Conservation (phyloP, 305 asterid species). For the Petunia hybrid region DNA sequence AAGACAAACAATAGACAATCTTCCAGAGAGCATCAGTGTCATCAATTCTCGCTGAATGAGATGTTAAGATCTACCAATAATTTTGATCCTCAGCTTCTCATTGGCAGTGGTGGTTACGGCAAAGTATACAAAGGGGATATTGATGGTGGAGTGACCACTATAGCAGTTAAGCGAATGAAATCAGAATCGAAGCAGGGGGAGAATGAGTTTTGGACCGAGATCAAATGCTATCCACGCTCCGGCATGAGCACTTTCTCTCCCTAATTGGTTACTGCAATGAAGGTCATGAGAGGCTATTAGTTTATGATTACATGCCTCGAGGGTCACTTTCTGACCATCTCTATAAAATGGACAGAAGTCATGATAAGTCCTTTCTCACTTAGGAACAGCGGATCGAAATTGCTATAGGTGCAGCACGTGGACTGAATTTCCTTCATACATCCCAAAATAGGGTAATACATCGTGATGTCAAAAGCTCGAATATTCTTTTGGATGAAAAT, state of each 20-base stretch:
- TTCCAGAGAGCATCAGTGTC: slow-evolving; percentile 50
- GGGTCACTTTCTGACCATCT: slow-evolving; percentile 67
- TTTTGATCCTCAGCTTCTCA: slow-evolving; percentile 48
- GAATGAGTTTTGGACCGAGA: slow-evolving; percentile 65
- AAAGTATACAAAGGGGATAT: slow-evolving; percentile 66
- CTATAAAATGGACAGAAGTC: slow-evolving; percentile 43
- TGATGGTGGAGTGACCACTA: slow-evolving; percentile 48
- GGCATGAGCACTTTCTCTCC: slow-evolving; percentile 65
- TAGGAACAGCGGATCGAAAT: slow-evolving; percentile 69
- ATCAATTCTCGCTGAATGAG: slow-evolving; percentile 63
- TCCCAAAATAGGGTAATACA: slow-evolving; percentile 64
- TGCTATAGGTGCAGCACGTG: slow-evolving; percentile 69
- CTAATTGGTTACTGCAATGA: slow-evolving; percentile 71
- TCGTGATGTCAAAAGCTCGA: slow-evolving; percentile 74
- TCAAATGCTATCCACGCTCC: slow-evolving; percentile 58
- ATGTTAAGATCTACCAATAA: slow-evolving; percentile 54
- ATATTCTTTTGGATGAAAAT: slow-evolving; percentile 70
- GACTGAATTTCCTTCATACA: slow-evolving; percentile 68
- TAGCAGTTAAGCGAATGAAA: slow-evolving; percentile 61
- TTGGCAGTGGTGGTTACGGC: slow-evolving; percentile 77
- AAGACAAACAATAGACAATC: slow-evolving; percentile 40
- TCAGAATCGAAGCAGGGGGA: slow-evolving; percentile 59
- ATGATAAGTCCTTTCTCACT: slow-evolving; percentile 47
- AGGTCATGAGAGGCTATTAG: slow-evolving; percentile 50
- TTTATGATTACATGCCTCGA: slow-evolving; percentile 59